phyloP scores from a whole-genome alignment of 2,329 filamentous ascomycete genomes.

The Albifimbria verrucaria region DNA sequence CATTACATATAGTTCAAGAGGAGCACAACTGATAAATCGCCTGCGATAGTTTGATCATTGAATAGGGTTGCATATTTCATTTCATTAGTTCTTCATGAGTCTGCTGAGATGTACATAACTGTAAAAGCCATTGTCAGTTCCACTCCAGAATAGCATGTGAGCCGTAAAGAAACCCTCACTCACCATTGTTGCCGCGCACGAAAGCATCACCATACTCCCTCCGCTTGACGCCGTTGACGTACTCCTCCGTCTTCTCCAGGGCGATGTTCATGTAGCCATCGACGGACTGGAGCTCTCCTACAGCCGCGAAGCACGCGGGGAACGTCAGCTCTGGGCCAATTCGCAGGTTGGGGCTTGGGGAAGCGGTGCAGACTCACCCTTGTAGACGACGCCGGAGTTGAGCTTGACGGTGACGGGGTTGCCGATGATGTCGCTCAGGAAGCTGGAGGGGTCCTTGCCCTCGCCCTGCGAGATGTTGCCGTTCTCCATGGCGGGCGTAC shows the following conservation, averaged over 20 bases:
- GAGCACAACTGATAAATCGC: no score
- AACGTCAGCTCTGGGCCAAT: no score
- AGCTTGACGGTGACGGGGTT: conserved; percentile 93
- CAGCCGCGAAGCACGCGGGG: no score
- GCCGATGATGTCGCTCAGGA: conserved; percentile 91
- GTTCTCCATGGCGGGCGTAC: conserved; percentile 65
- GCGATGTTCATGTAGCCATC: conserved; percentile 99
- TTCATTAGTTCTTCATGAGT: conserved; percentile 36
- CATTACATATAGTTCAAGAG: no score
- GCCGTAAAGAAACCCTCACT: conserved; percentile 19
- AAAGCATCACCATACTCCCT: conserved; percentile 92
- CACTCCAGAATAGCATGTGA: neutral
- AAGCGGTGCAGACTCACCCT: conserved; percentile 55
- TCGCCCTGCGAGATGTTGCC: conserved; percentile 60
- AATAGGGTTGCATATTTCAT: conserved; percentile 14
- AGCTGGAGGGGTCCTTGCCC: conserved; percentile 88
- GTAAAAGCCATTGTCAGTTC: conserved; percentile 8
- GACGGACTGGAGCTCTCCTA: conserved; percentile 92
- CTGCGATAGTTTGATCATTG: neutral
- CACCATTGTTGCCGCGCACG: conserved; percentile 93
- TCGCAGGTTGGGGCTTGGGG: conserved; percentile 4
- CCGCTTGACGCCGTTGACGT: conserved; percentile 78
- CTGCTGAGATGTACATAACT: conserved; percentile 72
- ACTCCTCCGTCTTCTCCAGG: conserved; percentile 91
- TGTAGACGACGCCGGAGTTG: conserved; percentile 98